Base-by-base conservation (phyloP, 1,284 basidiomycete species). In the Leccinum variabile region DNA sequence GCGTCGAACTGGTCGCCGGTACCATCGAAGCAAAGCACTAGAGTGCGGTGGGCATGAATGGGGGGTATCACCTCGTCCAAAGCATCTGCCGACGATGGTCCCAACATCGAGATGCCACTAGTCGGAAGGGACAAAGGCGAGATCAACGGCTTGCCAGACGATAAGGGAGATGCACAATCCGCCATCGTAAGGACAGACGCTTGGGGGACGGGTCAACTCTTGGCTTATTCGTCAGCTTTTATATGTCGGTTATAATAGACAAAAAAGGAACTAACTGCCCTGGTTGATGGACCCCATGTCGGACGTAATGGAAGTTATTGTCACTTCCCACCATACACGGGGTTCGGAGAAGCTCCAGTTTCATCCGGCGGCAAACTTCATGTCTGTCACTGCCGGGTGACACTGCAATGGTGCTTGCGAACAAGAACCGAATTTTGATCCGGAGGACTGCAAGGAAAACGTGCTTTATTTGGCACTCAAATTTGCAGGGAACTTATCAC, bases 11-110 rank as follows among this genome's bases (percentile, higher is more conserved):
- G 80, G 70, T 86, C 83, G 1, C 84, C 83, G 0, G 77, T 78
- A 8, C 82, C 83, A 67, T 87, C 86, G 68, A 86, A 86, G 69
- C 83, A 85, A 10, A 87, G 73, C 1, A 86, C 79, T 5, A 86
- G 63, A 0, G 83, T 85, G 52, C 82, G 75, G 39, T 61, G 65
- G 3, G 66, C 69, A 52, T 78, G 75, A 5, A 39, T 65, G 0
- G 79, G 76, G 1, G 82, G 77, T 44, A 79, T 68, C 14, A 75
- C 71, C 2, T 73, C 73, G 13, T 75, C 66, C 22, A 59, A 63
- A 14, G 37, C 3, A 28, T 68, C 64, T 25, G 56, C 9, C 10
- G 56, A 25, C 13, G 9, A 30, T 0, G 58, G 49, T 25, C 22
- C 5, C 9, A 32, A 14, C 3, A 16, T 37, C 7, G 59, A 59